Conservation (phyloP, 805 yeast species). For the Metschnikowia bowlesiae region DNA sequence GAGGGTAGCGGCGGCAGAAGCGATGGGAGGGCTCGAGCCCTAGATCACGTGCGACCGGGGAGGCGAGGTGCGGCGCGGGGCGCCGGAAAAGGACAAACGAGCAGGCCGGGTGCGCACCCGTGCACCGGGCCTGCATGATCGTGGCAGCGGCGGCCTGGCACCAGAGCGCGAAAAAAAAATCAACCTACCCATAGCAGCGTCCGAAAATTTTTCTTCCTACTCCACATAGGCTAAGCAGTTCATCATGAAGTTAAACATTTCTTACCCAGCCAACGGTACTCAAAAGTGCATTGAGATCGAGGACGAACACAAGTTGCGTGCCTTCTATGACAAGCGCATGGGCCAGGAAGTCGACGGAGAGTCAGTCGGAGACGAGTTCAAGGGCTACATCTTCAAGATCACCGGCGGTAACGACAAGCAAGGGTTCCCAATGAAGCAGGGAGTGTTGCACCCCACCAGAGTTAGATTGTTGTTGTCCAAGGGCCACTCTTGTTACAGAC, state of each 20-base stretch:
- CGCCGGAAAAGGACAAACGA: not conserved
- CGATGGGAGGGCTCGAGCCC: constrained; percentile 15
- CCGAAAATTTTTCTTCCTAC: constrained; percentile 22
- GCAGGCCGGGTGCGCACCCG: not conserved
- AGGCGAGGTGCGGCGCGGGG: not conserved
- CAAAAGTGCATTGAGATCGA: constrained; percentile 97
- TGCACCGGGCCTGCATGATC: constrained; percentile 7
- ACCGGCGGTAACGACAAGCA: constrained; percentile 99
- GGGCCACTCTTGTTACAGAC: constrained; percentile 98
- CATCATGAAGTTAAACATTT: constrained; percentile 83
- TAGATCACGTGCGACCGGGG: constrained; percentile 10
- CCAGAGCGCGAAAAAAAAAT: constrained; percentile 9
- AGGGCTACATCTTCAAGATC: constrained; percentile 98
- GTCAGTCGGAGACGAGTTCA: constrained; percentile 96
- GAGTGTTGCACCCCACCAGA: constrained; percentile 99
- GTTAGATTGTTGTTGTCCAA: constrained; percentile 90
- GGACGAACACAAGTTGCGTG: constrained; percentile 98
- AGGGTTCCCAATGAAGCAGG: constrained; percentile 99
- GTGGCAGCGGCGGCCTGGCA: not conserved
- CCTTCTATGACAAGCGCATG: constrained; percentile 98
- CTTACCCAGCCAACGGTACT: constrained; percentile 99
- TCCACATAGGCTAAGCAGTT: constrained; percentile 30
- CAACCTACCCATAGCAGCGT: constrained; percentile 10
- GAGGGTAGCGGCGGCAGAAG: too few relatives aligned
- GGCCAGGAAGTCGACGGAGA: constrained; percentile 99